A percentile compares a stretch with the other conserved stretches of the same genome.
Conservation (phyloP, 2,329 filamentous ascomycete species). For the Colletotrichum paranaense region DNA sequence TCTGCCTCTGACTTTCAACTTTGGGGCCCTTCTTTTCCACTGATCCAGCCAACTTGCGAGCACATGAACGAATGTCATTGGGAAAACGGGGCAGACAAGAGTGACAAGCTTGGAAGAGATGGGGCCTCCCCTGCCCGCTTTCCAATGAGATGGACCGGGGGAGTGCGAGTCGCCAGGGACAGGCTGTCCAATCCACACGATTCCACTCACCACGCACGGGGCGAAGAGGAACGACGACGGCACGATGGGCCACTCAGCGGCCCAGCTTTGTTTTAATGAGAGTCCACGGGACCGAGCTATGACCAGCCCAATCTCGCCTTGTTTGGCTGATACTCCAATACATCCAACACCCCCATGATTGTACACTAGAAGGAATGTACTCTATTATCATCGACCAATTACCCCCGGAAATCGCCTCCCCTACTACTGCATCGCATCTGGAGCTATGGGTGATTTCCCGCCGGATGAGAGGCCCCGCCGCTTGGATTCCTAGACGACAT, state of each 20-base stretch:
- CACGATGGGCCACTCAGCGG: conserved; percentile 7
- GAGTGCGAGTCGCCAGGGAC: conserved; percentile 15
- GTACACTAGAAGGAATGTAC: background rate
- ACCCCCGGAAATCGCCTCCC: conserved; percentile 10
- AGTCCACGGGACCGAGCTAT: conserved; percentile 16
- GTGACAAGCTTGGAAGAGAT: background rate
- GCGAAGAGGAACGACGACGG: background rate
- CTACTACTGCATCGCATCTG: conserved; percentile 27
- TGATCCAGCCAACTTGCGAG: background rate
- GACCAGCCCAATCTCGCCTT: conserved; percentile 27
- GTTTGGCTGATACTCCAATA: background rate
- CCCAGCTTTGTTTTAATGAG: conserved; percentile 33
- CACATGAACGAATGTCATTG: background rate
- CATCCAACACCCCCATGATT: too few relatives aligned
- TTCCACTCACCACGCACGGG: background rate
- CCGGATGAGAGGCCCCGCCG: conserved; percentile 25
- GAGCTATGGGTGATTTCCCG: conserved; percentile 28
- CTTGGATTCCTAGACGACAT: conserved; percentile 32
- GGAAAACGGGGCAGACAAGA: background rate
- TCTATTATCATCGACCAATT: background rate
- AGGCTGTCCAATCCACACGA: conserved; percentile 12
- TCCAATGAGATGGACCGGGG: conserved; percentile 20
- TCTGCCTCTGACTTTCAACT: background rate
- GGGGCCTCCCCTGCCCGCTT: conserved; percentile 10
- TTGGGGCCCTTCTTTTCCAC: background rate